Base-by-base conservation (phyloP, 176 grass and related monocot species). In the Tillandsia leiboldiana region DNA sequence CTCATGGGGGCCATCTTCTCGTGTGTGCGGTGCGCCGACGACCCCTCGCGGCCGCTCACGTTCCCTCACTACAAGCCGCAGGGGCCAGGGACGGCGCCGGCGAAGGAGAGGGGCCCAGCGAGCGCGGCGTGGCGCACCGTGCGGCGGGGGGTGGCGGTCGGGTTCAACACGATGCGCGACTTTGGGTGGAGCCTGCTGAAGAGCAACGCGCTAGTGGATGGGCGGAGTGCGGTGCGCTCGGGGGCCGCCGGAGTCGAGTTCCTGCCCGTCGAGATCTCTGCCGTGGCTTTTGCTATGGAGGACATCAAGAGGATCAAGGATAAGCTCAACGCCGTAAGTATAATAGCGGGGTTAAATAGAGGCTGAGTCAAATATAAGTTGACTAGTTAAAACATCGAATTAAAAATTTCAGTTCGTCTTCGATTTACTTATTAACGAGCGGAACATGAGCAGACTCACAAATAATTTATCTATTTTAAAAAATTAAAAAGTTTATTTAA, bases 1-100 rank as follows among this genome's bases (percentile, higher is more conserved):
- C 69, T 72, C 24, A 72, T 72, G 69, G 51, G 51, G 3, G 69
- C 51, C 26, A 51, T 72, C 69, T 72, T 72, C 69, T 42, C 69
- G 6, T 57, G 51, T 51, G 11, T 57, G 1, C 51, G 69, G 26
- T 29, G 69, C 3, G 51, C 69, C 12, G 69, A 72, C 69, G 69
- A 72, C 51, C 26, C 69, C 42, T 72, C 69, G 3, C 69, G 53
- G 13, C 69, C 51, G 11, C 69, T 57, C 26, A 57, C 69, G 6
- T 72, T 57, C 26, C 69, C 69, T 8, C 67, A 3, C 12, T 11
- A 10, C 10, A 15, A 10, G 67, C n/a, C 48, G 33, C 33, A 6
- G 33, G 33, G 5, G 33, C 33, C 33, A 6, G 33, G 33, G 33
- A 42, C 33, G 33, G 33, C 33, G 33, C 5, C 33, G 4, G 29